phyloP scores from a whole-genome alignment of 2,329 filamentous ascomycete genomes.

The Talaromyces pinophilus region DNA sequence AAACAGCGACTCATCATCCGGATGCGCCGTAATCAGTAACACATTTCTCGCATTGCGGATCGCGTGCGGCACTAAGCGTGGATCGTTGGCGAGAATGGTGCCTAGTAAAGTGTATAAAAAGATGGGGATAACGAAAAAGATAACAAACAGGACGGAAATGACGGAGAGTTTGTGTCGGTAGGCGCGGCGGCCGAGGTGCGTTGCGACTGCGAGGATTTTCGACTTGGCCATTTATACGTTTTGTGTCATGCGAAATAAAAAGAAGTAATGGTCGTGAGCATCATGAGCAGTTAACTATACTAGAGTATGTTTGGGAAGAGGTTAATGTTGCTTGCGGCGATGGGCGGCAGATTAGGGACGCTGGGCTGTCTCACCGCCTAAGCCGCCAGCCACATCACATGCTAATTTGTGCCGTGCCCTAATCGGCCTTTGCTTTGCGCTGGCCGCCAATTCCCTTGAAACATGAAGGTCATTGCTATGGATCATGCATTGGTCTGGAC shows the following conservation, averaged over 20 bases:
- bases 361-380: neutral
- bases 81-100: conserved; percentile 41
- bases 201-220: conserved; percentile 10
- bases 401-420: neutral
- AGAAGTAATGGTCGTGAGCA: neutral
- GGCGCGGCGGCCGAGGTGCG: conserved; percentile 21
- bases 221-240: conserved; percentile 24
- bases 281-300: neutral
- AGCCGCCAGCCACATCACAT: neutral
- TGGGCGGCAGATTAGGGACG: neutral
- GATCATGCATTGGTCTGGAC: neutral
- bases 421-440: neutral
- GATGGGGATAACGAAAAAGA: conserved; percentile 31
- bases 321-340: neutral
- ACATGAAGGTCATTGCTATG: neutral
- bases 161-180: conserved; percentile 16
- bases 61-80: conserved; percentile 39
- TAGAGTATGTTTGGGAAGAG: neutral
- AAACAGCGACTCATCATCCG: conserved; percentile 34
- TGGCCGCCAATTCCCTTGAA: neutral
- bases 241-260: neutral
- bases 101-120: conserved; percentile 41
- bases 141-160: neutral
- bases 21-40: conserved; percentile 42
- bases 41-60: conserved; percentile 40